phyloP scores from a whole-genome alignment of 371 early-diverging fungal species.

The Lichtheimia ramosa region DNA sequence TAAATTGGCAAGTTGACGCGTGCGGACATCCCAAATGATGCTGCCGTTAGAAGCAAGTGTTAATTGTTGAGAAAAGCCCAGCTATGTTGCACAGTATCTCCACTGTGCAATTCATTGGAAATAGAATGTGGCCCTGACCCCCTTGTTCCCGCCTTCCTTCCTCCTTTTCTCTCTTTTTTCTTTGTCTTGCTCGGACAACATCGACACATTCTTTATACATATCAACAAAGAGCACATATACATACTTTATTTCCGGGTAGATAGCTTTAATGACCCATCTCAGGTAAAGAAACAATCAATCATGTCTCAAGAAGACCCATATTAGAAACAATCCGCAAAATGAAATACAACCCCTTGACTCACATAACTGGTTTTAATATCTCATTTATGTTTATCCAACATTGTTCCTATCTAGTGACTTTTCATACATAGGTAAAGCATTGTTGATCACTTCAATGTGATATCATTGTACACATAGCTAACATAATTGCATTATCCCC shows the following conservation, averaged over 20 bases:
- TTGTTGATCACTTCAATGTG: background rate
- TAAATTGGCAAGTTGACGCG: constrained; percentile 8
- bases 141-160: background rate
- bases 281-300: constrained; percentile 22
- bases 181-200: constrained; percentile 2
- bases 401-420: constrained; percentile 28
- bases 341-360: background rate
- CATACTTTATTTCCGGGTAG: background rate
- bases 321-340: background rate
- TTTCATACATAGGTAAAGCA: constrained; percentile 38
- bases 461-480: background rate
- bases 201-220: background rate
- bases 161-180: constrained; percentile 3
- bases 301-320: background rate
- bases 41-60: background rate
- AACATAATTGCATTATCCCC: background rate
- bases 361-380: background rate
- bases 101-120: background rate
- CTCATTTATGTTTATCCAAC: background rate
- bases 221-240: background rate
- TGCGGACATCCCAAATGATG: background rate
- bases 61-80: background rate
- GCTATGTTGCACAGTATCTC: background rate
- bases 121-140: background rate
- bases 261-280: constrained; percentile 33